These are phyloP conservation scores for Neonothopanus nambi DNA, from an alignment of 1,284 basidiomycete species.

Conservation along the genomic window DNA sequence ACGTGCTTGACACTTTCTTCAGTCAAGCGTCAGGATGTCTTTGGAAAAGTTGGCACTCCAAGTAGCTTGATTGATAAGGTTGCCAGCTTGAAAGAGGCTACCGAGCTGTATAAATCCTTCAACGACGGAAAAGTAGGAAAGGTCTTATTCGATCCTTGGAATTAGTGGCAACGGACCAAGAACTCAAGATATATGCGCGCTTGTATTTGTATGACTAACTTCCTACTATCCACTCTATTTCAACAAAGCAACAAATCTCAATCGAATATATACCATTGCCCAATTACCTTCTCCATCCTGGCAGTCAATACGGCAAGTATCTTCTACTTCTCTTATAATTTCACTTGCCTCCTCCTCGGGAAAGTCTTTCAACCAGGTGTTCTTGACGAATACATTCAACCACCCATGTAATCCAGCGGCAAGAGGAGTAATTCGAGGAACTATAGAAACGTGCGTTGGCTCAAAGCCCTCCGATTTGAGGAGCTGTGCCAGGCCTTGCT, in stretches of 20 bases:
- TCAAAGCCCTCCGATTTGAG: slow-evolving; percentile 57
- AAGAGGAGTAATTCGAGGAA: slow-evolving; percentile 71
- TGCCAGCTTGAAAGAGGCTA: slow-evolving; percentile 56
- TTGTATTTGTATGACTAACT: too few relatives aligned
- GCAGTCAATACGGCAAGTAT: slow-evolving; percentile 60
- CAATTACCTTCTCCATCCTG: slow-evolving; percentile 59
- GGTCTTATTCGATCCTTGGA: slow-evolving; percentile 73
- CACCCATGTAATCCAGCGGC: slow-evolving; percentile 64
- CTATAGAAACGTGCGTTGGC: slow-evolving; percentile 55
- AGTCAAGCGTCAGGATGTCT: slow-evolving; percentile 67
- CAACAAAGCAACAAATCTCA: slow-evolving; percentile 54
- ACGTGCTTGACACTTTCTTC: neutral
- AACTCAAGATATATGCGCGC: too few relatives aligned
- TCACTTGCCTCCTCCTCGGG: slow-evolving; percentile 52
- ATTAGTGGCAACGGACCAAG: slow-evolving; percentile 19
- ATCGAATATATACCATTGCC: slow-evolving; percentile 71
- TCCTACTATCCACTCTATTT: too few relatives aligned
- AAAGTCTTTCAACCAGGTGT: slow-evolving; percentile 54
- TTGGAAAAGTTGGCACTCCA: slow-evolving; percentile 59
- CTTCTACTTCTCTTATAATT: slow-evolving; percentile 60
- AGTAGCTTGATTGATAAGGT: slow-evolving; percentile 66
- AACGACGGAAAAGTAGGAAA: slow-evolving; percentile 73
- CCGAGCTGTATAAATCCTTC: slow-evolving; percentile 61
- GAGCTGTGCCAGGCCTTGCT: slow-evolving; percentile 40
- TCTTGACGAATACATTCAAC: slow-evolving; percentile 67